Percentiles rank a stretch among this genome's conserved stretches.
Conservation (phyloP, 768 basidiomycete genomes). For the Mycena vitilis region DNA sequence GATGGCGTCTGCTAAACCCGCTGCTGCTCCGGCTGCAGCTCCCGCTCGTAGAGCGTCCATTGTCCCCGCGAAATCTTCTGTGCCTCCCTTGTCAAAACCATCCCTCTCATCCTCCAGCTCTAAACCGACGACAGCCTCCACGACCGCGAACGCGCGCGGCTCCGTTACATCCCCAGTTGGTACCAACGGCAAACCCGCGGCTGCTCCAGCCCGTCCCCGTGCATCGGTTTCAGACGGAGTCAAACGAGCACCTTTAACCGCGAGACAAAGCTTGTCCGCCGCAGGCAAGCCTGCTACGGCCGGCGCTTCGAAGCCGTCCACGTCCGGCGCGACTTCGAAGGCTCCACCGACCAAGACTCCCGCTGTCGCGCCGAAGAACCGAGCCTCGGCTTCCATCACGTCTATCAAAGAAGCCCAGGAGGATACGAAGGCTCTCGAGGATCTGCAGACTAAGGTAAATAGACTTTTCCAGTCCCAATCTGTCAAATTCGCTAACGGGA, state of each 20-base stretch:
- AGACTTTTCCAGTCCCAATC: conserved; percentile 10
- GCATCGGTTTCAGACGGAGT: conserved; percentile 76
- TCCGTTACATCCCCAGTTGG: conserved; percentile 69
- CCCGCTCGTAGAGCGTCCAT: conserved; percentile 57
- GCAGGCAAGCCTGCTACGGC: conserved; percentile 48
- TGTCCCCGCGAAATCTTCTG: conserved; percentile 52
- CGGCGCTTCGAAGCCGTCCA: conserved; percentile 45
- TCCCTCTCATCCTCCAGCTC: conserved; percentile 54
- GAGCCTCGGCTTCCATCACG: conserved; percentile 71
- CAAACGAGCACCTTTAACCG: conserved; percentile 58
- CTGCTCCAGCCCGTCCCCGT: conserved; percentile 63
- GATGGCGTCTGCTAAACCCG: conserved; percentile 45
- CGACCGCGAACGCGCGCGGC: conserved; percentile 52
- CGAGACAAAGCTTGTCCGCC: conserved; percentile 56
- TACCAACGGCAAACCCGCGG: conserved; percentile 61
- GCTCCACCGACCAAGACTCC: conserved; percentile 48
- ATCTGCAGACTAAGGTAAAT: conserved; percentile 71
- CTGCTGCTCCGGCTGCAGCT: conserved; percentile 49
- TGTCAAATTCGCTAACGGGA: conserved; percentile 5
- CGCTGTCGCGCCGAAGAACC: conserved; percentile 53
- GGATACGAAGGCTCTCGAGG: conserved; percentile 66
- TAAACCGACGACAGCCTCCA: conserved; percentile 50
- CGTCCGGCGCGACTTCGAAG: conserved; percentile 25
- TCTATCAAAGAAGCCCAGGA: conserved; percentile 79
- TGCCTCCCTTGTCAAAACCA: conserved; percentile 48